These are phyloP conservation scores for Myriosclerotinia duriaeana DNA, from an alignment of 2,329 filamentous ascomycete genomes.

Conservation along the genomic window DNA sequence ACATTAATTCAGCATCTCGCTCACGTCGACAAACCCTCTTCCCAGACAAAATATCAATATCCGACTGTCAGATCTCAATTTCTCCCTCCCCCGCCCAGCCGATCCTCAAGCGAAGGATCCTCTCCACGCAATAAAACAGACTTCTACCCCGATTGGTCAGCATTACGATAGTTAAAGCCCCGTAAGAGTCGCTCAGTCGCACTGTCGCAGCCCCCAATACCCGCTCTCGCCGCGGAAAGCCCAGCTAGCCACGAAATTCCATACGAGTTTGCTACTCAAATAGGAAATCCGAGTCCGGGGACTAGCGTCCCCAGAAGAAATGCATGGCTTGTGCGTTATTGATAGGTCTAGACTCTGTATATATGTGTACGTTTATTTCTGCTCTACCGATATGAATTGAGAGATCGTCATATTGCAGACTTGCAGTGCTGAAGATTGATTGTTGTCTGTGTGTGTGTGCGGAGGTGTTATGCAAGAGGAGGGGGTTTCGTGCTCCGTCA, in stretches of 20 bases:
- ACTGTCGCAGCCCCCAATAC: not conserved
- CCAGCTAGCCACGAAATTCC: not conserved
- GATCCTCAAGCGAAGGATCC: not conserved
- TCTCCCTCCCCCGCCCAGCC: conserved; percentile 9
- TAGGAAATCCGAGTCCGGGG: conserved; percentile 13
- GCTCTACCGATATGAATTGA: not conserved
- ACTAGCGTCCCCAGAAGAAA: not conserved
- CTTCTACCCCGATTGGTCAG: conserved; percentile 8
- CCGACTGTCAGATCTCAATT: conserved; percentile 3
- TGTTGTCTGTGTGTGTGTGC: not conserved
- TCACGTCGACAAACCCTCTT: not conserved
- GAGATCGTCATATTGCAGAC: conserved; percentile 6
- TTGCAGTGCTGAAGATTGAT: not conserved
- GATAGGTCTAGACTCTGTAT: not conserved
- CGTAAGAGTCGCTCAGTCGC: too few relatives aligned
- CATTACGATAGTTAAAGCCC: not conserved
- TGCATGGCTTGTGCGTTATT: not conserved
- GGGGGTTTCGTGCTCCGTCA: not conserved
- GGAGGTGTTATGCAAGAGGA: not conserved
- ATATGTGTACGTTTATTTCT: not conserved
- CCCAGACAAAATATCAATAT: not conserved
- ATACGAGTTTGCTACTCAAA: conserved; percentile 1
- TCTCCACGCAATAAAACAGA: not conserved
- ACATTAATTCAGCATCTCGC: not conserved
- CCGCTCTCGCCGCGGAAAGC: not conserved